Evolutionary conservation across 148 eudicot genomes (phyloP), one percentile per base, ranked within the genome.

Genomic region (Diospyros lotus): DNA sequence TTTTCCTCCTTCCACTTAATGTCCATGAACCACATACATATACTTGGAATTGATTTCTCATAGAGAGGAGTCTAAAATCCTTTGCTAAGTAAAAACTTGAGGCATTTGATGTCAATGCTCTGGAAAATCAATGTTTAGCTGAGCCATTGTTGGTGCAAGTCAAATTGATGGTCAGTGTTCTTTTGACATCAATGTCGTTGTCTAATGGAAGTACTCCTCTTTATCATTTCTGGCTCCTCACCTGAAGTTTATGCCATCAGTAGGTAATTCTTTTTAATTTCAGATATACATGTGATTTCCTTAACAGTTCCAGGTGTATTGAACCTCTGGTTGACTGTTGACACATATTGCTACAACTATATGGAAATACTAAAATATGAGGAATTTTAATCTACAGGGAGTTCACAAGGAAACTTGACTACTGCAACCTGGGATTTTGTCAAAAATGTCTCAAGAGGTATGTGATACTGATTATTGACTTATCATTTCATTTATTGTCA

Each of bases 381-480:
- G 48, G 4, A 15, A 58, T 28, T 73, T 58, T 66, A 28, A 61
- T 70, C 44, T 82, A 53, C 86, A 92, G 97, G 96, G 64, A 63
- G 78, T 79, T 72, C 83, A 66, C 77, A 82, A 77, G 82, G 84
- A 48, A 55, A 62, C 59, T 48, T 73, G 63, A 86, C 93, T 74
- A 72, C 88, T 64, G 73, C 64, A 28, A 84, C 97, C 53, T 92
- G 96, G 98, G 79, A 77, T 58, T 92, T 92, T 82, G 80, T 92
- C 66, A 79, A 83, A 66, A 85, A 82, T 80, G 84, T 81, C 43
- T 80, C 93, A 9, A 63, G 38, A 76, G 90, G 98, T 92, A 88
- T 64, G 83, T 75, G 28, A 28, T 28, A 28, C 28, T 28, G 28
- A 66, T 63, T 12, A 45, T 66, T 79, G 46, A 59, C 60, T 81